These are phyloP conservation scores for Acmispon strigosus DNA, from an alignment of 306 rosid genomes.

Conservation along the genomic window DNA sequence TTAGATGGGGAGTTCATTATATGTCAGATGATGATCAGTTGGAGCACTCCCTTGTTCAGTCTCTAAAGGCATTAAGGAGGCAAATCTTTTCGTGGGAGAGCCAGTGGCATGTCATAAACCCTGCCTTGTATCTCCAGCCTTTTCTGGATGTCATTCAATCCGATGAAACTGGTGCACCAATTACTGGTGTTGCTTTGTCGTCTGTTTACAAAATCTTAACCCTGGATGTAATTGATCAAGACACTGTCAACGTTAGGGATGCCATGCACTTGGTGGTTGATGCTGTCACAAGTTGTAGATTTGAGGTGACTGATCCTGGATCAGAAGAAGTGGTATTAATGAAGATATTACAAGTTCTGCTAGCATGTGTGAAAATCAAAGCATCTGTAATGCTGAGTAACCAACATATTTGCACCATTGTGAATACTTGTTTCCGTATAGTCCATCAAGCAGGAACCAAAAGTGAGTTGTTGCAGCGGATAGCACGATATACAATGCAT, in stretches of 20 bases:
- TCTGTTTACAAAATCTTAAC: conserved; percentile 93
- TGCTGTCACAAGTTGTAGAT: conserved; percentile 93
- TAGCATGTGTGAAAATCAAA: conserved; percentile 89
- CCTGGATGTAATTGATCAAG: conserved; percentile 79
- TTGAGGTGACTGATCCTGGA: conserved; percentile 98
- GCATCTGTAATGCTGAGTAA: conserved; percentile 87
- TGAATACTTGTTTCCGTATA: conserved; percentile 89
- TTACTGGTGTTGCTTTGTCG: conserved; percentile 88
- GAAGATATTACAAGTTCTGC: conserved; percentile 93
- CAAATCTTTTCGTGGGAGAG: conserved; percentile 77
- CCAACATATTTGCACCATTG: conserved; percentile 88
- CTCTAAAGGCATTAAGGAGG: conserved; percentile 72
- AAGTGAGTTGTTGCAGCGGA: conserved; percentile 92
- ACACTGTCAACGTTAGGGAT: conserved; percentile 67
- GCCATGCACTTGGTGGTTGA: conserved; percentile 94
- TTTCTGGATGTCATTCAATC: conserved; percentile 91
- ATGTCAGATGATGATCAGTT: conserved; percentile 90
- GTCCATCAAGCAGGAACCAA: conserved; percentile 96
- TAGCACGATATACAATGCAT: conserved; percentile 93
- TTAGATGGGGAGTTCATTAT: conserved; percentile 92
- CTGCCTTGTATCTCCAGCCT: conserved; percentile 78
- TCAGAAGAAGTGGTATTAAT: conserved; percentile 92
- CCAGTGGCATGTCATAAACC: conserved; percentile 80
- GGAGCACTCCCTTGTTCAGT: conserved; percentile 82
- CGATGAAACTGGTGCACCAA: conserved; percentile 94